These are phyloP conservation scores for Podospora fimiseda DNA, from an alignment of 495 filamentous ascomycete genomes.

Conservation along the genomic window DNA sequence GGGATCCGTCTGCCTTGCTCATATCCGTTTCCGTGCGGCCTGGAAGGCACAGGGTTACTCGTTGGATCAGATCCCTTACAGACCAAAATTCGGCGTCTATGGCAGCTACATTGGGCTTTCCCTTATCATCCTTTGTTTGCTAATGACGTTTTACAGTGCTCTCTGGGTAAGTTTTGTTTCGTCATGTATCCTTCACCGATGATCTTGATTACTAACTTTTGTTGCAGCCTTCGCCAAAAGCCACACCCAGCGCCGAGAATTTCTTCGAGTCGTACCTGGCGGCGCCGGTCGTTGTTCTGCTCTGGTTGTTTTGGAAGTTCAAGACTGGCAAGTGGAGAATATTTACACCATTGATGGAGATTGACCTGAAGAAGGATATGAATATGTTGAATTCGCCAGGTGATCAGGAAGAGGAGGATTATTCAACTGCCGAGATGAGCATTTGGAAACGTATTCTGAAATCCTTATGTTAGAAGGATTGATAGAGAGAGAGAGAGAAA, in stretches of 20 bases:
- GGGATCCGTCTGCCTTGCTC: conserved; percentile 61
- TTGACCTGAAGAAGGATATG: conserved; percentile 32
- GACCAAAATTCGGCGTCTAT: conserved; percentile 50
- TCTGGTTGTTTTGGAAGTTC: conserved; percentile 42
- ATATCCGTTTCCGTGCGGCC: conserved; percentile 66
- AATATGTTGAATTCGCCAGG: too few species aligned
- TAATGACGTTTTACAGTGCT: conserved; percentile 51
- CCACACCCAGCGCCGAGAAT: conserved; percentile 35
- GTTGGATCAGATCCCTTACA: conserved; percentile 44
- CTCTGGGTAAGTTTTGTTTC: conserved; percentile 34
- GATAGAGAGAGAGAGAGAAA: neutral
- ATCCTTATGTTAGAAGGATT: conserved; percentile 14
- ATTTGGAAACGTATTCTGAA: conserved; percentile 29
- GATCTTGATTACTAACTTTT: conserved; percentile 8
- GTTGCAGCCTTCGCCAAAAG: conserved; percentile 48
- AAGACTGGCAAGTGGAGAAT: conserved; percentile 63
- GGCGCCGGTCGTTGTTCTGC: conserved; percentile 46
- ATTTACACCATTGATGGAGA: conserved; percentile 45
- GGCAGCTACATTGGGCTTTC: conserved; percentile 56
- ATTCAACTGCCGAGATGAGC: conserved; percentile 1
- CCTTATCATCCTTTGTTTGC: conserved; percentile 53
- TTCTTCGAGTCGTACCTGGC: conserved; percentile 66
- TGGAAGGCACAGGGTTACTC: conserved; percentile 45
- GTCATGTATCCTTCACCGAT: neutral
- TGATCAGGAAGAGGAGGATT: conserved; percentile 18